Evolutionary conservation across 257 asterid species (phyloP).

Genomic region (Ocimum tenuiflorum): DNA sequence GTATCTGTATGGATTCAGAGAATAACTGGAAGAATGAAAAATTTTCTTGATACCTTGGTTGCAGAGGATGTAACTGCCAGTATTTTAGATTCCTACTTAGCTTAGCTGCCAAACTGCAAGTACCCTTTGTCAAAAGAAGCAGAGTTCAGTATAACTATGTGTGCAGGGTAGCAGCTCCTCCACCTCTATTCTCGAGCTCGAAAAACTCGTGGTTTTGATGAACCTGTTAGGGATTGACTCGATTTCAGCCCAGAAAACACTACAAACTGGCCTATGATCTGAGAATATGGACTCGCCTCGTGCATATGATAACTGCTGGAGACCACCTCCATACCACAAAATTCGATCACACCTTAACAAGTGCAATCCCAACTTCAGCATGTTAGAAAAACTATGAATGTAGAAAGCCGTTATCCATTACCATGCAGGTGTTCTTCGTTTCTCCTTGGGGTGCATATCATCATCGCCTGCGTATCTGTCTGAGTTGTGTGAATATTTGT

Average conservation of each 20-base stretch:
- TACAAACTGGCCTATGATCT: constrained; percentile 90
- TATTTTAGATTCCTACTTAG: not conserved
- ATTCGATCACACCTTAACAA: constrained; percentile 87
- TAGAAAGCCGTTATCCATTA: constrained; percentile 26
- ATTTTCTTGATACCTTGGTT: constrained; percentile 5
- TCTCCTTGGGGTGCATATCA: constrained; percentile 92
- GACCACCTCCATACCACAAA: constrained; percentile 81
- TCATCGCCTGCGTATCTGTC: constrained; percentile 95
- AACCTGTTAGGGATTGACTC: constrained; percentile 65
- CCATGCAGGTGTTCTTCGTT: constrained; percentile 97
- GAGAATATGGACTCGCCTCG: constrained; percentile 94
- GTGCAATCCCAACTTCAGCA: not conserved
- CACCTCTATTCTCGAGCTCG: constrained; percentile 67
- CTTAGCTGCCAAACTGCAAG: constrained; percentile 7
- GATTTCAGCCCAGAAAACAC: constrained; percentile 85
- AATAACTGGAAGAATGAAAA: not conserved
- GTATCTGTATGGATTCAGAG: not conserved
- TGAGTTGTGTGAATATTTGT: constrained; percentile 85
- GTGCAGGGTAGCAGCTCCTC: constrained; percentile 90
- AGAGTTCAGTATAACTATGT: constrained; percentile 90
- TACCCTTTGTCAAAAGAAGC: constrained; percentile 64
- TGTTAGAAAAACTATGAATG: not conserved
- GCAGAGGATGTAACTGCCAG: not conserved
- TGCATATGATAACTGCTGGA: constrained; percentile 74
- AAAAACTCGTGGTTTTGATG: constrained; percentile 82